Evolutionary conservation across 2,329 filamentous ascomycete genomes (phyloP).

Genomic region (Neophaeococcomyces mojaviensis): DNA sequence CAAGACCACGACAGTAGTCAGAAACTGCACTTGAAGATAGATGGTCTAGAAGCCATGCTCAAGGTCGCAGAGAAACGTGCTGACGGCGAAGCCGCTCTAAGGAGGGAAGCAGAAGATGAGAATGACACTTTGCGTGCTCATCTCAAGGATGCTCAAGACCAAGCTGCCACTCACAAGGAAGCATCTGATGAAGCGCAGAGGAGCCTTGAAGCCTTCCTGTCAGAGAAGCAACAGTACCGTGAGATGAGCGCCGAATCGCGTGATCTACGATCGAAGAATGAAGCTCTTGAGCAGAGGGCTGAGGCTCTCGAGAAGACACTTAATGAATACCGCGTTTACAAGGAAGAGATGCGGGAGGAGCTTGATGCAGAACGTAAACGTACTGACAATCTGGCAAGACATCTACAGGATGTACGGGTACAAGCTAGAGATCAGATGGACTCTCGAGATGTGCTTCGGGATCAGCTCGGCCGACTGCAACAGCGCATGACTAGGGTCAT

Average conservation of each 20-base stretch:
- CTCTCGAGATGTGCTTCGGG: slow-evolving; percentile 73
- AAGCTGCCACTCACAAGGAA: slow-evolving; percentile 39
- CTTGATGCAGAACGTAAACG: slow-evolving; percentile 5
- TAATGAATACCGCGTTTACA: slow-evolving; percentile 52
- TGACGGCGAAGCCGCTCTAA: slow-evolving; percentile 56
- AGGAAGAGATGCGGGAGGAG: slow-evolving; percentile 3
- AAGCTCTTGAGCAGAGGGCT: slow-evolving; percentile 47
- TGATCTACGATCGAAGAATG: slow-evolving; percentile 52
- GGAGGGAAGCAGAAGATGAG: slow-evolving; percentile 64
- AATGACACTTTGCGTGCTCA: slow-evolving; percentile 65
- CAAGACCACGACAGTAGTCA: slow-evolving; percentile 47
- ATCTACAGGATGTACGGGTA: slow-evolving; percentile 46
- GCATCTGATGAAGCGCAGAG: slow-evolving; percentile 58
- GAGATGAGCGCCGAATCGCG: slow-evolving; percentile 46
- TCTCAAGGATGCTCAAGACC: slow-evolving; percentile 58
- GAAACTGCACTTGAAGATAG: slow-evolving; percentile 49
- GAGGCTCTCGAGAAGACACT: slow-evolving; percentile 51
- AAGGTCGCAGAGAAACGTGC: slow-evolving; percentile 55
- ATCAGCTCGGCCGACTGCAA: slow-evolving; percentile 77
- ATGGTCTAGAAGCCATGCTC: slow-evolving; percentile 63
- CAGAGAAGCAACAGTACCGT: slow-evolving; percentile 61
- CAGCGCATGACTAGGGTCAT: slow-evolving; percentile 76
- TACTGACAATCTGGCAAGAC: slow-evolving; percentile 8
- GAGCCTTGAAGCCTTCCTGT: slow-evolving; percentile 55
- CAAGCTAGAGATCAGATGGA: slow-evolving; percentile 82